phyloP scores from a whole-genome alignment of 345 rosid species.

The Hevea brasiliensis region DNA sequence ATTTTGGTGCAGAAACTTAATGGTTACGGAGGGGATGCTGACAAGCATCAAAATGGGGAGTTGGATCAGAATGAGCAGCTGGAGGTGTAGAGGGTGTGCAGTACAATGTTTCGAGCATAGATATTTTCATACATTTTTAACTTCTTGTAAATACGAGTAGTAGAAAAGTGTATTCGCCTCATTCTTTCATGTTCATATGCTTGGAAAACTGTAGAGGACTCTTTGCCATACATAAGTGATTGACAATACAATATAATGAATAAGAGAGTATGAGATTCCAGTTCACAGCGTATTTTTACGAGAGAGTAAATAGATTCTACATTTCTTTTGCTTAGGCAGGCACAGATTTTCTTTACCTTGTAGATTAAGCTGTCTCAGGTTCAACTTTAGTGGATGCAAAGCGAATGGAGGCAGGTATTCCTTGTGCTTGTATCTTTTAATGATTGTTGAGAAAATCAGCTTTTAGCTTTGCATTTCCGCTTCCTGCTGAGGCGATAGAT shows the following conservation, averaged over 20 bases:
- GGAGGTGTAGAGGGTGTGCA: slow-evolving; percentile 27
- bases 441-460: no score
- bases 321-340: background rate
- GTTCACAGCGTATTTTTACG: background rate
- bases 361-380: no score
- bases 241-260: slow-evolving; percentile 18
- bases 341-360: background rate
- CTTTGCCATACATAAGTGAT: slow-evolving; percentile 1
- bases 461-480: no score
- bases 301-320: background rate
- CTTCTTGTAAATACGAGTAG: slow-evolving; percentile 36
- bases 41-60: slow-evolving; percentile 31
- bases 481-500: no score
- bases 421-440: no score
- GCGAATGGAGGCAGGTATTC: no score
- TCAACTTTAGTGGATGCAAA: no score
- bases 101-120: background rate
- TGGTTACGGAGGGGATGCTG: slow-evolving; percentile 25
- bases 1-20: slow-evolving; percentile 37
- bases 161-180: slow-evolving; percentile 31
- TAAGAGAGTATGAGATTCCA: slow-evolving; percentile 17
- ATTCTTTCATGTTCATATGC: slow-evolving; percentile 53
- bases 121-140: slow-evolving; percentile 5
- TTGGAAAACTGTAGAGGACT: slow-evolving; percentile 23
- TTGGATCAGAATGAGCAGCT: slow-evolving; percentile 30